A percentile compares a stretch with the other conserved stretches of the same genome.
phyloP scores from a whole-genome alignment of 2,329 filamentous ascomycete species.

The Arthrobotrys musiformis region DNA sequence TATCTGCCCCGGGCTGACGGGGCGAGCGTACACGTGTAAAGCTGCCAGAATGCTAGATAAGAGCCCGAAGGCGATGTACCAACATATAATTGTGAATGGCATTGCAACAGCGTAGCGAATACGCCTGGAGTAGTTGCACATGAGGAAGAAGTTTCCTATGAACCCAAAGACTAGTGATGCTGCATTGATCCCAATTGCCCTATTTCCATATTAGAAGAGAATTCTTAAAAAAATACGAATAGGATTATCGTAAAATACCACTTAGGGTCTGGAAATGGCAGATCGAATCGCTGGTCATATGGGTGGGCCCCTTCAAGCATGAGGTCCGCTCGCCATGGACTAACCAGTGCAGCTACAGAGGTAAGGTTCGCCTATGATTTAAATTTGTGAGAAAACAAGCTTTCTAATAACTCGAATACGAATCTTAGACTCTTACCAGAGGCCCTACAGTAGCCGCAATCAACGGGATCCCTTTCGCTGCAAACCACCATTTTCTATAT shows the following conservation, averaged over 20 bases:
- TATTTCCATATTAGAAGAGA: slow-evolving; percentile 59
- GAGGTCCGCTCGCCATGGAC: slow-evolving; percentile 76
- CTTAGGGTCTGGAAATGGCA: slow-evolving; percentile 76
- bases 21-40: slow-evolving; percentile 70
- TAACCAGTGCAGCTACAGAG: slow-evolving; percentile 85
- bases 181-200: slow-evolving; percentile 79
- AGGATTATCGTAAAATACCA: slow-evolving; percentile 16
- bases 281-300: slow-evolving; percentile 65
- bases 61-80: slow-evolving; percentile 75
- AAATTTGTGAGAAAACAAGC: neutral
- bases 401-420: neutral
- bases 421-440: slow-evolving; percentile 65
- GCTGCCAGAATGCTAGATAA: slow-evolving; percentile 75
- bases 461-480: slow-evolving; percentile 72
- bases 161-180: slow-evolving; percentile 81
- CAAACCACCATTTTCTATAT: slow-evolving; percentile 53
- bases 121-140: slow-evolving; percentile 85
- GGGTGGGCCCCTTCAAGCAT: slow-evolving; percentile 68
- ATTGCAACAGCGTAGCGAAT: slow-evolving; percentile 84
- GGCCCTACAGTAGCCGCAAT: slow-evolving; percentile 86
- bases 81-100: slow-evolving; percentile 83
- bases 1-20: slow-evolving; percentile 65
- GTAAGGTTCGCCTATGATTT: slow-evolving; percentile 77
- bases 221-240: neutral
- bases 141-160: slow-evolving; percentile 80